Evolutionary conservation across 306 rosid genomes (phyloP), one percentile per base, ranked within the genome.

Genomic region (Casuarina equisetifolia): DNA sequence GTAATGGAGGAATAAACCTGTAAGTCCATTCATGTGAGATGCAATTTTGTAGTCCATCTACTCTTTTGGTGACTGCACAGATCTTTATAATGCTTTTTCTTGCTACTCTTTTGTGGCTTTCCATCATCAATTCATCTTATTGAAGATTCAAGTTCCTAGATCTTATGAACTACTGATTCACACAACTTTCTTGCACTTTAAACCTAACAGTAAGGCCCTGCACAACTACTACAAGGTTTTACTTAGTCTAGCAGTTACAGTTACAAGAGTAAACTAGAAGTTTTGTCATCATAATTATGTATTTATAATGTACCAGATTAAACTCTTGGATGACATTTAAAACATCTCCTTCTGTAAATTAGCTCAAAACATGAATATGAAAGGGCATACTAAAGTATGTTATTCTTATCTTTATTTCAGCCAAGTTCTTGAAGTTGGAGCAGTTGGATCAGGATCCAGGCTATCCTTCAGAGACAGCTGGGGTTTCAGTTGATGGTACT

Each of bases 361-460:
- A 16, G 25, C 71, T 42, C 42, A 9, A 66, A 6, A 40, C 17
- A 16, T 15, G 15, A 66, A 16, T 40, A 66, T 9, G 19, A 35
- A 66, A 40, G 43, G 72, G 50, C 59, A 16, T 50, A 51, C 36
- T 52, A 55, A 71, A 50, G 40, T 54, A 15, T 8, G 20, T 74
- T 17, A 10, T 62, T 20, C n/a, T 70, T 48, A 69, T 51, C 51
- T 70, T 82, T 66, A 35, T 84, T 81, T 49, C 93, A 94, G 98
- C 98, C 83, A 94, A 94, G 88, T 94, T 94, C 86, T 88, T 94
- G 86, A 94, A 88, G 92, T 82, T 94, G 84, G 98, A 94, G 90
- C 97, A 92, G 89, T 69, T 94, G 84, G 98, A 94, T 80, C 98
- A 89, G 79, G 98, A 94, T 82, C 63, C 78, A 54, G 81, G 83